Base-by-base conservation (phyloP, 768 basidiomycete genomes). In the Hygrophorus russula region DNA sequence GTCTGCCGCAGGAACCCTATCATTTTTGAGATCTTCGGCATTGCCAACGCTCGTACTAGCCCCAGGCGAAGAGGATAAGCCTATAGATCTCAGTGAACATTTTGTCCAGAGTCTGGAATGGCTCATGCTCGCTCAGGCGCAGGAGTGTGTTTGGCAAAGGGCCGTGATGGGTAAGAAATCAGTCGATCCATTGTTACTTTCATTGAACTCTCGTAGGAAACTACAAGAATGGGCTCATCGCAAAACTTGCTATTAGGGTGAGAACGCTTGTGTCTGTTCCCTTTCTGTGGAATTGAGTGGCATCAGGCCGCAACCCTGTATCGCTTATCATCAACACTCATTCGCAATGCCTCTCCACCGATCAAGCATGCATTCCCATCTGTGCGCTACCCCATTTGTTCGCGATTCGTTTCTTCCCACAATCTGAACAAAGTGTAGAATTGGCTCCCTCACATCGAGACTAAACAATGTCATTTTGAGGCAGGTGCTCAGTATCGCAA, bases 101-200 rank as follows among this genome's bases (percentile, higher is more conserved):
- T 80, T 83, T 51, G 53, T 87, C 17, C 68, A 66, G 37, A 69
- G 76, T 19, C 56, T 96, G 34, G 78, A 87, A 55, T 74, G 62
- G 49, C 71, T 97, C 44, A 82, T 90, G 77, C 71, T 93, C 4
- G 91, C 91, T 0, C 90, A 97, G 60, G 93, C 92, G 1, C 94
- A 98, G 52, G 96, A 99, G 63, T 94, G 89, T 56, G 89, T 80
- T 33, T 98, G 93, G 93, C 92, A 94, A 57, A 75, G 83, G 51
- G 92, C 92, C 12, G 81, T 83, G 55, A 62, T 87, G 46, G 86
- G 91, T 89, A 52, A 52, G 70, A 48, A 44, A 36, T 34, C 14
- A 36, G 13, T 8, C 13, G 28, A n/a, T 28, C 6, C 14, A 5
- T 27, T 36, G 5, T 6, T 30, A 19, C 28, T 10, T 34, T 31